These are phyloP conservation scores for Colletotrichum ledebouriae DNA, from an alignment of 2,329 filamentous ascomycete genomes.

Conservation along the genomic window DNA sequence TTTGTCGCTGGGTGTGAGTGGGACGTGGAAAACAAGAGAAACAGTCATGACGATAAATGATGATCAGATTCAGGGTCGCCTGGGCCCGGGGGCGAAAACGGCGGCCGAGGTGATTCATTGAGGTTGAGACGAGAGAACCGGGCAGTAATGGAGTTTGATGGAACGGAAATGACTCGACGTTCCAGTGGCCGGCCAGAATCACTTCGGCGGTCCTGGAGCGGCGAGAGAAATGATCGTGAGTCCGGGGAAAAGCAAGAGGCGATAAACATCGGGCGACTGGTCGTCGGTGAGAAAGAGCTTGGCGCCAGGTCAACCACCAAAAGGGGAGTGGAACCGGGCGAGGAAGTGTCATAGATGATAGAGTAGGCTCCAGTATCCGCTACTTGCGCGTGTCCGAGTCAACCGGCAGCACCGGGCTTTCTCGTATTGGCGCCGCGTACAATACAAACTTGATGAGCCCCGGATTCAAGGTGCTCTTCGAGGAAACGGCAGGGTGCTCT, in stretches of 20 bases:
- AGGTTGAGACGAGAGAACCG: slow-evolving; percentile 23
- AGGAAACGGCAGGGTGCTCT: neutral
- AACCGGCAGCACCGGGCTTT: slow-evolving; percentile 21
- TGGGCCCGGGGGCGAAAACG: too few relatives aligned
- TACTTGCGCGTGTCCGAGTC: slow-evolving; percentile 31
- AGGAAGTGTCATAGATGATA: slow-evolving; percentile 21
- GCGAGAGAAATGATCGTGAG: slow-evolving; percentile 7
- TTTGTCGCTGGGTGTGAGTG: slow-evolving; percentile 8
- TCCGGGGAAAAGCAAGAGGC: neutral
- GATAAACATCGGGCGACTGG: neutral
- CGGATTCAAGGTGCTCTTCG: neutral
- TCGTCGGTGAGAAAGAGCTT: slow-evolving; percentile 6
- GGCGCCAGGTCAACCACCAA: slow-evolving; percentile 17
- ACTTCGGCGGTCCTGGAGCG: neutral
- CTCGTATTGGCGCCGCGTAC: slow-evolving; percentile 26
- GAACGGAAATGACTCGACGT: slow-evolving; percentile 38
- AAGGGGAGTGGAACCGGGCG: slow-evolving; percentile 4
- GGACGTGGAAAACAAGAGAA: slow-evolving; percentile 21
- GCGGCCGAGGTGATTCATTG: neutral
- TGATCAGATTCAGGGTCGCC: slow-evolving; percentile 3
- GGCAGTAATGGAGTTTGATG: slow-evolving; percentile 37
- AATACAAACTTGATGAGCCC: neutral
- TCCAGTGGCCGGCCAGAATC: slow-evolving; percentile 16
- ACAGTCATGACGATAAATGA: slow-evolving; percentile 7
- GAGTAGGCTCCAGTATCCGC: neutral